phyloP scores from a whole-genome alignment of 2,329 filamentous ascomycete species.

The Ophiocordyceps unilateralis region DNA sequence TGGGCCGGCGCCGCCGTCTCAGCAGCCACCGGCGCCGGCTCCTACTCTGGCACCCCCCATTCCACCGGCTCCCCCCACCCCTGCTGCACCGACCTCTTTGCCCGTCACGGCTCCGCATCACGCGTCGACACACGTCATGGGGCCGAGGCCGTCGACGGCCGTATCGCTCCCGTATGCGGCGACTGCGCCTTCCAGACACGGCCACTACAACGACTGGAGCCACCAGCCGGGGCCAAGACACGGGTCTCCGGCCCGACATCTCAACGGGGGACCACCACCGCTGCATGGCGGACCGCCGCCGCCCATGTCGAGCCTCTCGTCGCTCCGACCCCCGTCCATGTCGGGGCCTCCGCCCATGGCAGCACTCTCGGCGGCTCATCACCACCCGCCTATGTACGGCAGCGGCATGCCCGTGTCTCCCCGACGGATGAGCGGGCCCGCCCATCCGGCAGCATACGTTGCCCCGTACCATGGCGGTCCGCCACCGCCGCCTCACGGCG shows the following conservation, averaged over 20 bases:
- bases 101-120: conserved; percentile 3
- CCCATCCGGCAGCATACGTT: conserved; percentile 24
- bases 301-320: conserved; percentile 18
- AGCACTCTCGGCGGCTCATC: too few relatives aligned
- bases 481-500: conserved; percentile 10
- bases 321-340: conserved; percentile 32
- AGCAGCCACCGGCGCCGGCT: conserved; percentile 3
- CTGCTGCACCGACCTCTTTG: neutral
- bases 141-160: conserved; percentile 9
- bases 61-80: neutral
- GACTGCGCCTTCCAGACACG: conserved; percentile 8
- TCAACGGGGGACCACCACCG: conserved; percentile 29
- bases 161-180: conserved; percentile 11
- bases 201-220: conserved; percentile 28
- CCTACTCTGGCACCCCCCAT: conserved; percentile 5
- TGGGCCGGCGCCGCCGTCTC: conserved; percentile 1
- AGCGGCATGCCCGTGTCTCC: conserved; percentile 33
- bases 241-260: conserved; percentile 26
- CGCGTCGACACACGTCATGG: conserved; percentile 10
- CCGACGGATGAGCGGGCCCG: conserved; percentile 24
- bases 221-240: conserved; percentile 31
- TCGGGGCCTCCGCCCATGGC: conserved; percentile 23
- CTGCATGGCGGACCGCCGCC: conserved; percentile 12
- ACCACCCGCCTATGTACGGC: conserved; percentile 16
- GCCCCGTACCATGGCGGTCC: conserved; percentile 15